These are phyloP conservation scores for Teunomyces kruisii DNA, from an alignment of 805 yeast genomes.

Conservation along the genomic window DNA sequence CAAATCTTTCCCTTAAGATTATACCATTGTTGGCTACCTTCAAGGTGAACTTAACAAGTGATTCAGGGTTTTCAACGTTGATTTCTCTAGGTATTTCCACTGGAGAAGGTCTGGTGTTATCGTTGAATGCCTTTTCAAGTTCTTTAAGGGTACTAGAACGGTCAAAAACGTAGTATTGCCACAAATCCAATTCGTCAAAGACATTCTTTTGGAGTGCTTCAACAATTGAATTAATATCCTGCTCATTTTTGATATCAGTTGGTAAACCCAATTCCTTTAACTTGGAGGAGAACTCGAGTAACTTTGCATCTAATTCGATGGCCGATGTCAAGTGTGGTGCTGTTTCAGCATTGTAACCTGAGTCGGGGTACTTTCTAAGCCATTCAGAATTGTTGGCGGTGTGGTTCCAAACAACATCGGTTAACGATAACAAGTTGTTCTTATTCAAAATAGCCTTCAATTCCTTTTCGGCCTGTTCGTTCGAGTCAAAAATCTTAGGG, in stretches of 20 bases:
- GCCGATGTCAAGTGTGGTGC: conserved; percentile 90
- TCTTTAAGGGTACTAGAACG: conserved; percentile 41
- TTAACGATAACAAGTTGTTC: conserved; percentile 68
- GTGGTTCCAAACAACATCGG: conserved; percentile 93
- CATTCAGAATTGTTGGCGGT: conserved; percentile 89
- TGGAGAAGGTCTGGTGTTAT: conserved; percentile 12
- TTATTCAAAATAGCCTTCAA: conserved; percentile 50
- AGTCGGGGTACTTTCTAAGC: conserved; percentile 84
- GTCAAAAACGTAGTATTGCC: conserved; percentile 87
- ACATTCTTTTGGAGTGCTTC: conserved; percentile 72
- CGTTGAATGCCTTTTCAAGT: conserved; percentile 39
- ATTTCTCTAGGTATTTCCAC: conserved; percentile 22
- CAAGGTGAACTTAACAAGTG: conserved; percentile 50
- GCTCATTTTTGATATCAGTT: conserved; percentile 45
- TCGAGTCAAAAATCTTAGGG: conserved; percentile 54
- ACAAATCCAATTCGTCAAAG: conserved; percentile 61
- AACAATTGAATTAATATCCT: conserved; percentile 61
- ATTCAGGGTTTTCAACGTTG: conserved; percentile 35
- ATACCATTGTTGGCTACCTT: conserved; percentile 43
- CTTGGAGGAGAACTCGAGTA: conserved; percentile 62
- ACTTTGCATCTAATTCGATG: conserved; percentile 72
- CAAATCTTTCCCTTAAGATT: conserved; percentile 49
- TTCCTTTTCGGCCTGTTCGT: conserved; percentile 53
- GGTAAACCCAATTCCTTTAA: conserved; percentile 64
- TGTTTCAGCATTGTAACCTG: conserved; percentile 81